These are phyloP conservation scores for Hygrocybe coccinea DNA, from an alignment of 768 basidiomycete genomes.

Conservation along the genomic window DNA sequence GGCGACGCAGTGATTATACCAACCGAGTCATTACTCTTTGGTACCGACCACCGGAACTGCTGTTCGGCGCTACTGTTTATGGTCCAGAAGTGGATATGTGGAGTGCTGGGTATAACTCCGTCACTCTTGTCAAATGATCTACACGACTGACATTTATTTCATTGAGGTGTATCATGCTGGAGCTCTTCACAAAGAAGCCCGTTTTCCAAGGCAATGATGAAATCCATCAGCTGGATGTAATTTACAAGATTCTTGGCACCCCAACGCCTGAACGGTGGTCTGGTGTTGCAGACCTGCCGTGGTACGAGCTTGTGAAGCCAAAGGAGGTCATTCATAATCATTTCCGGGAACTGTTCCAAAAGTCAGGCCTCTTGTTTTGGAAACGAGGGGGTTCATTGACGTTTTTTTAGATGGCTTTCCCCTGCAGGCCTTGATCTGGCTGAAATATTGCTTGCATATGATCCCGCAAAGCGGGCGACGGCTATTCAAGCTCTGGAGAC, in stretches of 20 bases:
- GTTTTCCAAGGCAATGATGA: constrained; percentile 99
- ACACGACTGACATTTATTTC: constrained; percentile 3
- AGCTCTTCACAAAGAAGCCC: constrained; percentile 91
- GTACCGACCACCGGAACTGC: constrained; percentile 94
- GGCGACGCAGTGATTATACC: constrained; percentile 89
- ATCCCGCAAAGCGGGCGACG: constrained; percentile 71
- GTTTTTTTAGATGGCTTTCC: constrained; percentile 71
- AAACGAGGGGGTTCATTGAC: background rate
- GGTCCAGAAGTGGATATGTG: constrained; percentile 99
- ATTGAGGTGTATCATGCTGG: constrained; percentile 99
- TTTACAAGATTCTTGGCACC: constrained; percentile 88
- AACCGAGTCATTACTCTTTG: constrained; percentile 98
- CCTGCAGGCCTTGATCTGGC: constrained; percentile 85
- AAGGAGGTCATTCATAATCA: constrained; percentile 66
- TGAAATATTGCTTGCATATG: constrained; percentile 71
- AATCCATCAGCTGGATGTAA: constrained; percentile 91
- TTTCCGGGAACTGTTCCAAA: constrained; percentile 81
- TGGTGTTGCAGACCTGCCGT: constrained; percentile 76
- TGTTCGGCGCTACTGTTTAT: constrained; percentile 94
- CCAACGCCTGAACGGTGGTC: constrained; percentile 83
- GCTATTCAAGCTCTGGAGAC: constrained; percentile 77
- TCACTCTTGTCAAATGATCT: background rate
- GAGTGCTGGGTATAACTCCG: constrained; percentile 82
- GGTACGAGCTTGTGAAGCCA: constrained; percentile 98
- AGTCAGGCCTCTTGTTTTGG: constrained; percentile 40